Conservation (phyloP, 345 rosid species). For the Combretum micranthum region DNA sequence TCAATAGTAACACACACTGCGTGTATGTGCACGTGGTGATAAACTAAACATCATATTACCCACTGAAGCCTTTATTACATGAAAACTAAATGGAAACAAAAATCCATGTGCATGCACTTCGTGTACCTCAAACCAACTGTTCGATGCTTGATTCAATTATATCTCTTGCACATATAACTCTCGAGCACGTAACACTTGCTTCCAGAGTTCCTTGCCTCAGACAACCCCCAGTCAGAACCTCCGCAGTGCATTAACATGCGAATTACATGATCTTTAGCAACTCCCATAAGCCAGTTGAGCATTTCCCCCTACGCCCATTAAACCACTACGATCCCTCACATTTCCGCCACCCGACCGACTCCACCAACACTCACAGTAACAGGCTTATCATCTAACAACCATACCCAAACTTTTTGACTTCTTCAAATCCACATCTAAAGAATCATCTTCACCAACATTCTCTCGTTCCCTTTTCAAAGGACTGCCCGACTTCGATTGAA, state of each 20-base stretch:
- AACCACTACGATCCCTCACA: not conserved
- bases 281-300: constrained; percentile 51
- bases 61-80: too few species aligned
- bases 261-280: constrained; percentile 56
- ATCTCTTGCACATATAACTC: constrained; percentile 35
- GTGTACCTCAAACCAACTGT: constrained; percentile 46
- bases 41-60: too few species aligned
- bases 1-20: too few species aligned
- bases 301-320: constrained; percentile 12
- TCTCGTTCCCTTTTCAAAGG: constrained; percentile 5
- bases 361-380: constrained; percentile 9
- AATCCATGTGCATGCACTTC: not conserved
- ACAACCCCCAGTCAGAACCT: constrained; percentile 60
- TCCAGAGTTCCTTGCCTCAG: constrained; percentile 64
- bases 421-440: constrained; percentile 7
- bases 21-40: too few species aligned
- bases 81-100: not conserved
- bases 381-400: constrained; percentile 9
- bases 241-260: constrained; percentile 39
- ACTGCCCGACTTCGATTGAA: constrained; percentile 14
- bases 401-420: constrained; percentile 9
- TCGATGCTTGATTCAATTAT: constrained; percentile 28
- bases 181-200: constrained; percentile 57
- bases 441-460: constrained; percentile 6
- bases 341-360: constrained; percentile 9